Percentiles rank a stretch among this genome's conserved stretches.
Evolutionary conservation across 805 yeast species (phyloP).

Genomic region (Lipomyces chichibuensis): DNA sequence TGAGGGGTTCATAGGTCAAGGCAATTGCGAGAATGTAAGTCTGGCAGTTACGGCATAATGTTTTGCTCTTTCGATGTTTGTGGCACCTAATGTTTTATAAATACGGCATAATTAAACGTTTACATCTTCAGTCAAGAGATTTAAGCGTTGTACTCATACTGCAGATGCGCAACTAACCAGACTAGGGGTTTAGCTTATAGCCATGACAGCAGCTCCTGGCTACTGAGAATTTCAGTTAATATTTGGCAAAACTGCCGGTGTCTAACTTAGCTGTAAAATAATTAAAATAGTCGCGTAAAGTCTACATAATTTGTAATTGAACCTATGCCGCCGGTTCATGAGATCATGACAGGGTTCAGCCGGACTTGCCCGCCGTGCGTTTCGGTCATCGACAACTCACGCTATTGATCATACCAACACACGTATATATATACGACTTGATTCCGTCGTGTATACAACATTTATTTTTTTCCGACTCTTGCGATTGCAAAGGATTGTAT

Average conservation of each 20-base stretch:
- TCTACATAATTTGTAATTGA: not conserved
- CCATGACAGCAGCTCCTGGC: not conserved
- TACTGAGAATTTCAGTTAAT: not conserved
- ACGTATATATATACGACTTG: not conserved
- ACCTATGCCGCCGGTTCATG: not conserved
- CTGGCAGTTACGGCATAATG: not conserved
- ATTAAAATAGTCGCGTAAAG: not conserved
- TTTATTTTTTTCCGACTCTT: not conserved
- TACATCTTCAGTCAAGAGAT: not conserved
- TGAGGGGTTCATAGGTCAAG: too few relatives aligned
- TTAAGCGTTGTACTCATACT: not conserved
- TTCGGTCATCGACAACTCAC: too few relatives aligned
- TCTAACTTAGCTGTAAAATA: not conserved
- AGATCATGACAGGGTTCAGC: not conserved
- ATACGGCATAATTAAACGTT: not conserved
- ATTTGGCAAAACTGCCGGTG: not conserved
- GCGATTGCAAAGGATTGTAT: not conserved
- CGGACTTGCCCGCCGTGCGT: too few relatives aligned
- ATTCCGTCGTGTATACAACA: not conserved
- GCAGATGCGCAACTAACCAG: not conserved
- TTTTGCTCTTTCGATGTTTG: too few relatives aligned
- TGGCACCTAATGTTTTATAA: not conserved
- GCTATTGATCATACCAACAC: not conserved
- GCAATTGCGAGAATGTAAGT: too few relatives aligned
- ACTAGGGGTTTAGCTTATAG: not conserved